These are phyloP conservation scores for Fraxinus excelsior DNA, from an alignment of 257 asterid species.

Conservation along the genomic window DNA sequence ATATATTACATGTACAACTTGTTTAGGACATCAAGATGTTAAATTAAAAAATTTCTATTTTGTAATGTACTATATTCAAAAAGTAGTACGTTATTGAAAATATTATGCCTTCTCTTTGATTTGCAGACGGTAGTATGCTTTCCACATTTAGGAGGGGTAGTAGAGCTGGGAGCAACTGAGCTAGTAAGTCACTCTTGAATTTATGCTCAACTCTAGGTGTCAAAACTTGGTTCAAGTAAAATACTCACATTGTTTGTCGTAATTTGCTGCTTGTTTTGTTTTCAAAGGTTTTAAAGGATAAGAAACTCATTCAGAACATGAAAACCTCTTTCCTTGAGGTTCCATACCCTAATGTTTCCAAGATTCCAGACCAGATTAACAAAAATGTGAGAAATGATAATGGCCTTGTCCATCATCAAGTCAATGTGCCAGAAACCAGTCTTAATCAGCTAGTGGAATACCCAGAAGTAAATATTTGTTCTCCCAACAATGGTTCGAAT, in stretches of 20 bases:
- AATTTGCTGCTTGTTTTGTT: not conserved
- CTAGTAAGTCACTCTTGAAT: slow-evolving; percentile 44
- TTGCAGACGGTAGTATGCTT: slow-evolving; percentile 90
- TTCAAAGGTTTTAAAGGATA: slow-evolving; percentile 73
- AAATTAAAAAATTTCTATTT: not conserved
- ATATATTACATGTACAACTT: not conserved
- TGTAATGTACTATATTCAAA: slow-evolving; percentile 4
- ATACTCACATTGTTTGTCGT: not conserved
- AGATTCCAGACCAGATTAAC: slow-evolving; percentile 38
- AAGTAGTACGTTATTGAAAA: not conserved
- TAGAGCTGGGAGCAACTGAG: slow-evolving; percentile 88
- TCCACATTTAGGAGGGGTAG: slow-evolving; percentile 78
- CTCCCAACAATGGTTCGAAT: slow-evolving; percentile 53
- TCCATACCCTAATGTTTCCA: slow-evolving; percentile 35
- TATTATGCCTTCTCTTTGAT: slow-evolving; percentile 16
- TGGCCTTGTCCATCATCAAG: slow-evolving; percentile 17
- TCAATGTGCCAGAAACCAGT: slow-evolving; percentile 31
- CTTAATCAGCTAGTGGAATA: slow-evolving; percentile 47
- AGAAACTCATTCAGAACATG: slow-evolving; percentile 59
- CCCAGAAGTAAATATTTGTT: slow-evolving; percentile 36
- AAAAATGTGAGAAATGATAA: slow-evolving; percentile 18
- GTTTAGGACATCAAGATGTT: slow-evolving; percentile 7
- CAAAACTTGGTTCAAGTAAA: not conserved
- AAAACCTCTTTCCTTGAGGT: slow-evolving; percentile 53
- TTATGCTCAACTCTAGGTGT: not conserved